phyloP scores from a whole-genome alignment of 176 grass and related monocot species.

The Cenchrus fungigraminus region DNA sequence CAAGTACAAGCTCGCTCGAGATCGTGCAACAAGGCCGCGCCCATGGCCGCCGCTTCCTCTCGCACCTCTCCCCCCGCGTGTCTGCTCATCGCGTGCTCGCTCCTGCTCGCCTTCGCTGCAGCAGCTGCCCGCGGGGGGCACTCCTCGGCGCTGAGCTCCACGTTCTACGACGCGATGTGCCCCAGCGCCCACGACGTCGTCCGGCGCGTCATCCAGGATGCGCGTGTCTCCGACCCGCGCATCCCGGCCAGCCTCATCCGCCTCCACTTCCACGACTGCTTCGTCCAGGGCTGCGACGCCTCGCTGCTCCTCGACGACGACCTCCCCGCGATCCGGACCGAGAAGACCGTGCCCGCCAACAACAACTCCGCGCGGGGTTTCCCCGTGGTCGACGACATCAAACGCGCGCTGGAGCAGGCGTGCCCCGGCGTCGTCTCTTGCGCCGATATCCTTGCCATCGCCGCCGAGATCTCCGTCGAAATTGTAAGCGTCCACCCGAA shows the following conservation, averaged over 20 bases:
- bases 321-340: slow-evolving; percentile 9
- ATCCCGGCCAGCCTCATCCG: slow-evolving; percentile 45
- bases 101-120: slow-evolving; percentile 9
- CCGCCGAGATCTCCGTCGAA: slow-evolving; percentile 28
- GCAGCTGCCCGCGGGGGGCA: neutral
- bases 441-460: slow-evolving; percentile 32
- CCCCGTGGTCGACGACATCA: slow-evolving; percentile 36
- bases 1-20: neutral
- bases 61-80: neutral
- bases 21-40: too few relatives aligned
- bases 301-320: slow-evolving; percentile 29
- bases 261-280: slow-evolving; percentile 53
- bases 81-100: neutral
- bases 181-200: slow-evolving; percentile 1
- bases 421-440: slow-evolving; percentile 36
- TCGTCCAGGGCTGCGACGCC: slow-evolving; percentile 42
- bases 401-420: neutral
- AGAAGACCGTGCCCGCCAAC: slow-evolving; percentile 38
- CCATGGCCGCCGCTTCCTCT: neutral
- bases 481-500: neutral
- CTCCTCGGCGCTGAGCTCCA: slow-evolving; percentile 1
- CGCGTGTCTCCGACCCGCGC: slow-evolving; percentile 32
- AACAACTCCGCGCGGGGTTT: slow-evolving; percentile 35
- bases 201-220: slow-evolving; percentile 33
- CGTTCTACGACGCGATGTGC: slow-evolving; percentile 41